phyloP scores from a whole-genome alignment of 192 early-diverging fungal species.

The Coemansia sp. region DNA sequence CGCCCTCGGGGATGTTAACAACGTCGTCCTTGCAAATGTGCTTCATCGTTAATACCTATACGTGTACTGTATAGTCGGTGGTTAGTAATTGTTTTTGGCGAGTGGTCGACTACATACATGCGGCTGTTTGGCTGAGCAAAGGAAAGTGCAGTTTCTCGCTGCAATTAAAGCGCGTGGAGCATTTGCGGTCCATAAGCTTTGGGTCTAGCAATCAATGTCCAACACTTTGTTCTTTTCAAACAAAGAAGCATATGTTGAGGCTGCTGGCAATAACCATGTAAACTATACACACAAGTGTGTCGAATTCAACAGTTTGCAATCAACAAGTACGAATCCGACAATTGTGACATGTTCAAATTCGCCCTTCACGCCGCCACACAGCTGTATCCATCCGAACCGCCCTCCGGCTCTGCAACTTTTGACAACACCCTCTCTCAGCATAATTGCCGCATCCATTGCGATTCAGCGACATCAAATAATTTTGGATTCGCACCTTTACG shows the following conservation, averaged over 20 bases:
- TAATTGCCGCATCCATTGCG: not conserved
- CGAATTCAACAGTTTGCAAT: not conserved
- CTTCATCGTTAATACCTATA: constrained; percentile 66
- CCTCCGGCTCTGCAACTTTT: not conserved
- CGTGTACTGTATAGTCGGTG: not conserved
- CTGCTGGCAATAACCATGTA: no score
- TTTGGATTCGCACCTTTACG: not conserved
- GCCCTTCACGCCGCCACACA: not conserved
- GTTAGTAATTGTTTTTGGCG: not conserved
- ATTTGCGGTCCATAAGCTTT: no score
- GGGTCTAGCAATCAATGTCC: no score
- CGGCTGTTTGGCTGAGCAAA: no score
- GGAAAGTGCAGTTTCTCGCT: no score
- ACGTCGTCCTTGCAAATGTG: constrained; percentile 88
- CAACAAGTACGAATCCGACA: not conserved
- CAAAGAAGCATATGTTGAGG: no score
- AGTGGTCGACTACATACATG: no score
- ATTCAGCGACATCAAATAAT: not conserved
- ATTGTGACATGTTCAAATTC: not conserved
- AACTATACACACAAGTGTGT: not conserved
- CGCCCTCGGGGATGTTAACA: constrained; percentile 86
- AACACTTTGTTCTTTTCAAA: no score
- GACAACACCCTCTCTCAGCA: not conserved
- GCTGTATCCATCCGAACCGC: not conserved
- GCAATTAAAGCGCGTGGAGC: no score